These are phyloP conservation scores for Candida caryicola DNA, from an alignment of 805 yeast species.

Conservation along the genomic window DNA sequence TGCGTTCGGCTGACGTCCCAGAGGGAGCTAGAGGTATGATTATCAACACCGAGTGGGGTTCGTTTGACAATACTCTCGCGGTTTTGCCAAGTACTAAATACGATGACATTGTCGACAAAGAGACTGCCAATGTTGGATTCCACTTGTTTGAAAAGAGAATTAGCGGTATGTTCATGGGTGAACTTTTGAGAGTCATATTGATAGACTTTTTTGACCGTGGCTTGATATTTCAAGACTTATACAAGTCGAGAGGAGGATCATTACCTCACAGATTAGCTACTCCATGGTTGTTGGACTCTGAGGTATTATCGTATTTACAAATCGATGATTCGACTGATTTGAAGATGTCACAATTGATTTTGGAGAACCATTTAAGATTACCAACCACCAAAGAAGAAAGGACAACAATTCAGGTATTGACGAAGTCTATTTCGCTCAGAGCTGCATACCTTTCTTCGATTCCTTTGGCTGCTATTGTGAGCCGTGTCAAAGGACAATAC, in stretches of 20 bases:
- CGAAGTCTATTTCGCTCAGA: conserved; percentile 78
- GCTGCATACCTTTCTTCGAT: conserved; percentile 90
- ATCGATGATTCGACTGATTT: conserved; percentile 77
- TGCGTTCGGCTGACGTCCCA: conserved; percentile 40
- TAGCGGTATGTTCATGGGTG: conserved; percentile 92
- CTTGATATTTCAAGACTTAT: conserved; percentile 57
- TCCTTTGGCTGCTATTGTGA: conserved; percentile 83
- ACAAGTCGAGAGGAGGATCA: conserved; percentile 34
- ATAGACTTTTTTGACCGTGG: conserved; percentile 63
- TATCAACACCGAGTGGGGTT: conserved; percentile 97
- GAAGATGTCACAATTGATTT: conserved; percentile 63
- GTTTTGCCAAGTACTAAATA: conserved; percentile 75
- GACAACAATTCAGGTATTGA: conserved; percentile 63
- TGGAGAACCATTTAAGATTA: conserved; percentile 63
- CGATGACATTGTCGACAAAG: conserved; percentile 67
- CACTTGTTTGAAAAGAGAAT: conserved; percentile 93
- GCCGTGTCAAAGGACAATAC: conserved; percentile 61
- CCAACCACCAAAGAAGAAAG: conserved; percentile 75
- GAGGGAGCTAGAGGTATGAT: conserved; percentile 68
- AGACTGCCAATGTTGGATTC: conserved; percentile 78
- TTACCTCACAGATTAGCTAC: conserved; percentile 65
- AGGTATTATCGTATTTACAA: conserved; percentile 82
- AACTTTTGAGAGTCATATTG: conserved; percentile 70
- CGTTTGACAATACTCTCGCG: conserved; percentile 81
- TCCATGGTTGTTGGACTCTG: conserved; percentile 78